phyloP scores from a whole-genome alignment of 2,329 filamentous ascomycete species.

The Trichoderma sp. region DNA sequence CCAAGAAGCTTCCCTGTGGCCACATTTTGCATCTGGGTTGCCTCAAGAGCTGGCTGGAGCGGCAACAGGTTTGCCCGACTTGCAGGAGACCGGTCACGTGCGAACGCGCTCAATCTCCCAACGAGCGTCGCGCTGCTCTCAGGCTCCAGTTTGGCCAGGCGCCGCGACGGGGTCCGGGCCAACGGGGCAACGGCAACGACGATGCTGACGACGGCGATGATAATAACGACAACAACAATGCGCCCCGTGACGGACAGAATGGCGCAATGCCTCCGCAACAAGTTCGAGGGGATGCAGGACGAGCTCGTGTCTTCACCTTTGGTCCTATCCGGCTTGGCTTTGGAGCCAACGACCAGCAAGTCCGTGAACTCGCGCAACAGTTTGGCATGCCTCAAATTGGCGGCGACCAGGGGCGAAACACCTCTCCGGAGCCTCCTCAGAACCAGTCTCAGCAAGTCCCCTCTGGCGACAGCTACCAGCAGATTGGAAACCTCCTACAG shows the following conservation, averaged over 20 bases:
- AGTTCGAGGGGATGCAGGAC: constrained; percentile 33
- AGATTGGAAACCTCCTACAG: constrained; percentile 62
- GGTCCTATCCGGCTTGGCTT: constrained; percentile 77
- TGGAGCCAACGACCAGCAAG: constrained; percentile 68
- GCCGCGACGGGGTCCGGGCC: constrained; percentile 30
- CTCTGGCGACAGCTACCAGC: constrained; percentile 42
- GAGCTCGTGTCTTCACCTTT: constrained; percentile 67
- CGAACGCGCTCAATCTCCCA: constrained; percentile 36
- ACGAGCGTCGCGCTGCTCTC: constrained; percentile 36
- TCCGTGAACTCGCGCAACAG: constrained; percentile 68
- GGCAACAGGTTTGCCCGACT: constrained; percentile 95
- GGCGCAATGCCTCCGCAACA: constrained; percentile 32
- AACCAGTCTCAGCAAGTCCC: constrained; percentile 30
- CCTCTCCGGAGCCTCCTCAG: constrained; percentile 30
- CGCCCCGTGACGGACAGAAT: constrained; percentile 28
- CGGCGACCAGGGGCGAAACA: constrained; percentile 32
- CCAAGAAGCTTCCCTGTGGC: constrained; percentile 95
- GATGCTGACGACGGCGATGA: constrained; percentile 12
- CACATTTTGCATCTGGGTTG: constrained; percentile 95
- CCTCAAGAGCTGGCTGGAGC: constrained; percentile 93
- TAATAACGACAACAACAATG: constrained; percentile 27
- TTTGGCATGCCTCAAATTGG: constrained; percentile 51
- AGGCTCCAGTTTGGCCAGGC: constrained; percentile 39
- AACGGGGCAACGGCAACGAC: constrained; percentile 32
- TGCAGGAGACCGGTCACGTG: constrained; percentile 75